Percentiles rank a stretch among this genome's conserved stretches.
These are phyloP conservation scores for Pochonia chlamydosporia DNA, from an alignment of 2,329 filamentous ascomycete species.

Conservation along the genomic window DNA sequence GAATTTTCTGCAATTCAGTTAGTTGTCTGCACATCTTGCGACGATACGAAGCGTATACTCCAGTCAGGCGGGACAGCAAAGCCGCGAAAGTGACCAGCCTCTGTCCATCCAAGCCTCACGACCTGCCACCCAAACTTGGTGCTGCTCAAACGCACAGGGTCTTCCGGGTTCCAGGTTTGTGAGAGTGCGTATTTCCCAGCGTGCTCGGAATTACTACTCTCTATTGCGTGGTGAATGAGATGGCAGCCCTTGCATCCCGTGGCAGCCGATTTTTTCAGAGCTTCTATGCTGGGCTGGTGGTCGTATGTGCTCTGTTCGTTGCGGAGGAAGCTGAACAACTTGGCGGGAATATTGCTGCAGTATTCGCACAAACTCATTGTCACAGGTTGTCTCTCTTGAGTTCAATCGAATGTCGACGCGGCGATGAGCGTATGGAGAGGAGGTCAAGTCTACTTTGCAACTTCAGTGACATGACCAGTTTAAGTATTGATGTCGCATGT, in stretches of 20 bases:
- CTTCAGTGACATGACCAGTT: no score
- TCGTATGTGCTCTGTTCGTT: constrained; percentile 1
- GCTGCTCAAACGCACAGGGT: background rate
- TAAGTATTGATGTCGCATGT: no score
- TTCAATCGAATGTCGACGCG: no score
- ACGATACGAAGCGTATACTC: background rate
- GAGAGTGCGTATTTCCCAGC: background rate
- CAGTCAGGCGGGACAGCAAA: background rate
- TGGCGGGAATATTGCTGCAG: background rate
- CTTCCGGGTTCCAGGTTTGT: background rate
- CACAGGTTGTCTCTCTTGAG: no score
- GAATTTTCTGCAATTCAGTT: background rate
- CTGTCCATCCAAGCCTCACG: constrained; percentile 1
- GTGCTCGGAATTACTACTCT: background rate
- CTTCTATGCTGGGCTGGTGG: background rate
- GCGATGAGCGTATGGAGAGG: no score
- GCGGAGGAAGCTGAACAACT: background rate
- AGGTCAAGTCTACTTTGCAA: no score
- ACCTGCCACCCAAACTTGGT: constrained; percentile 4
- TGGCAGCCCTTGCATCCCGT: background rate
- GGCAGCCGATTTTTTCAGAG: background rate
- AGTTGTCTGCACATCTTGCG: no score
- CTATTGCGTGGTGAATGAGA: background rate
- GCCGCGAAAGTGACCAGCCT: constrained; percentile 1
- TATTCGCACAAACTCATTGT: background rate